Conservation (phyloP, 164 flowering plant species). For the Magnolia sinica region DNA sequence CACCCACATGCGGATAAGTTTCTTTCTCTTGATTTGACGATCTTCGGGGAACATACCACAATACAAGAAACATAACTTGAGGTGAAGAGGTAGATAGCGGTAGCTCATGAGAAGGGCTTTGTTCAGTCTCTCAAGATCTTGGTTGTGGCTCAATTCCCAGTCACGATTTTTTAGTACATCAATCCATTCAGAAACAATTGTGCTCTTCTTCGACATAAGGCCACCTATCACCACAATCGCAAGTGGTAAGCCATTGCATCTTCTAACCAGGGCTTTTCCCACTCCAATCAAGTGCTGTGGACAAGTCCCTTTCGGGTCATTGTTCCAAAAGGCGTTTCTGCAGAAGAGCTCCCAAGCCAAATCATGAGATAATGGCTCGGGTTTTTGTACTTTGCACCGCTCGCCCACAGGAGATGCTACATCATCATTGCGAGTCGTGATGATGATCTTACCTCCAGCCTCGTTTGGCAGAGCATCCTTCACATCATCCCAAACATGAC, state of each 20-base stretch:
- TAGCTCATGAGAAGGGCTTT: conserved; percentile 4
- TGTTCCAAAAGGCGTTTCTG: conserved; percentile 3
- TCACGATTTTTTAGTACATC: not conserved
- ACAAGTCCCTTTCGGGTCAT: not conserved
- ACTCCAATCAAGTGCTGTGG: conserved; percentile 1
- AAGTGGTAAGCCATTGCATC: conserved; percentile 14
- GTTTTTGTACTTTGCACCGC: not conserved
- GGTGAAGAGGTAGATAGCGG: conserved; percentile 34
- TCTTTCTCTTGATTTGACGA: conserved; percentile 28
- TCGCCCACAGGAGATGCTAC: not conserved
- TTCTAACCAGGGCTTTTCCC: not conserved
- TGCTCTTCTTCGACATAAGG: conserved; percentile 7
- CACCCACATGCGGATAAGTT: conserved; percentile 45
- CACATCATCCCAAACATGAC: not conserved
- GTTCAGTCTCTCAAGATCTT: conserved; percentile 4
- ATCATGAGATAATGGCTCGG: not conserved
- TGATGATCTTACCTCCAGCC: conserved; percentile 1
- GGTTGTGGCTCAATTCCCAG: conserved; percentile 9
- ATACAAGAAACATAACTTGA: conserved; percentile 47
- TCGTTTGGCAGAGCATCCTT: conserved; percentile 1
- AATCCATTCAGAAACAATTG: not conserved
- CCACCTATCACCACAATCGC: conserved; percentile 14
- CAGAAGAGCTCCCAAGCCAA: conserved; percentile 7
- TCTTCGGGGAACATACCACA: conserved; percentile 38
- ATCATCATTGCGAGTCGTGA: conserved; percentile 10